Evolutionary conservation across 306 rosid species (phyloP), one percentile per base, ranked within the genome.

Genomic region (Styphnolobium japonicum): DNA sequence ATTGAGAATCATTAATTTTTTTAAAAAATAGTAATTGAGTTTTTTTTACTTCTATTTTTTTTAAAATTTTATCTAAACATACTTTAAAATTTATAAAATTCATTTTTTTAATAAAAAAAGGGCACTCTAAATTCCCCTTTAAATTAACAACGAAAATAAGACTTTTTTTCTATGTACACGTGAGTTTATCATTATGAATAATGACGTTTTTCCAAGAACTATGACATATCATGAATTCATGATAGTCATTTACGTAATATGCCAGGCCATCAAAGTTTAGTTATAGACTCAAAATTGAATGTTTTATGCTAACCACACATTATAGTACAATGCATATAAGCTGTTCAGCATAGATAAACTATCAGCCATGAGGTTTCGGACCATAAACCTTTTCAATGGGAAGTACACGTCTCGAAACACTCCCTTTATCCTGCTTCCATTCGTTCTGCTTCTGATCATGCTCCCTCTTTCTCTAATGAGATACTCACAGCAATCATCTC

Each of bases 371-470:
- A 81, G 63, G 9, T 27, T 56, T 67, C 15, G 6, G 2, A 53
- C 23, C 67, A 37, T 46, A 46, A 39, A 58, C 58, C 36, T 39
- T 76, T 37, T 43, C 7, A 72, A 14, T 67, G 87, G 64, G 62
- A 88, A 83, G 53, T 18, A 71, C 57, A 42, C 85, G 10, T 57
- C 79, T 68, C 69, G 82, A 73, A 82, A 33, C 74, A 56, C 40
- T 15, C 9, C 25, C 19, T 18, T 56, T 73, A 67, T 57, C 65
- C 56, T 81, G 2, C 68, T 76, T 46, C 27, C 78, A 8, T 61
- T 69, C 3, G 1, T 29, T 4, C 6, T 70, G 7, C 51, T 82
- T 53, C 67, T 82, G 33, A 25, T 48, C 43, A 18, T 74, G 2
- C 25, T 82, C 62, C 83, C 82, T 53, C 66, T 86, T 42, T 80